Evolutionary conservation across 805 yeast species (phyloP), one percentile per base, ranked within the genome.

Genomic region (Groenewaldozyma tartarivorans): DNA sequence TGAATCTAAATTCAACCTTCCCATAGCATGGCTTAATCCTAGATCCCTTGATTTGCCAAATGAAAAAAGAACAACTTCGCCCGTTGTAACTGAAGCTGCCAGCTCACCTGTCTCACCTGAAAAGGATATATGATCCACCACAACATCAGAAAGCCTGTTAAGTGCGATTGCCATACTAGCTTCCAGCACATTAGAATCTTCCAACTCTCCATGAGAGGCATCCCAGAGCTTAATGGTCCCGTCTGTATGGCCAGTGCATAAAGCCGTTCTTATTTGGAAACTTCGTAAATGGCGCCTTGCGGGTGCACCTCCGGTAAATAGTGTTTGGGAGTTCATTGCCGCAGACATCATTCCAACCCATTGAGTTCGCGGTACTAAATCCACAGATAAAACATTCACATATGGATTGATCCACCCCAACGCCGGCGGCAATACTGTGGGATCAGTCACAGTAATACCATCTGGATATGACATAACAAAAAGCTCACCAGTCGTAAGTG

Each of bases 211-310:
- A 42, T 78, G 75, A 0, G 94, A 77, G 0, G 86, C 79, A 60
- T 90, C 95, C 74, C 85, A 79, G 5, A 92, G 58, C 43, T 94
- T 71, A 0, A 92, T 76, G 21, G 74, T 69, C 0, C 97, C 98
- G 54, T 81, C 78, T 16, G 71, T 70, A 57, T 86, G 96, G 1
- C 96, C 97, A 0, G 95, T 79, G 1, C 83, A 71, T 22, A 86
- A 61, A 11, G 77, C 74, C 2, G 79, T 74, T 32, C 82, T 68
- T 18, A 65, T 60, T 27, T 72, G 77, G 43, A 62, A 62, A 1
- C 70, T 63, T 38, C 77, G 69, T 31, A 69, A 58, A 22, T 64
- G 65, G 18, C 71, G 68, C 24, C 69, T 63, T 0, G 69, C 69
- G 0, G 95, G 81, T 2, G 78, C 73, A 4, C 99, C 98, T 37